Conservation (phyloP, 257 asterid species). For the Coffea eugenioides region DNA sequence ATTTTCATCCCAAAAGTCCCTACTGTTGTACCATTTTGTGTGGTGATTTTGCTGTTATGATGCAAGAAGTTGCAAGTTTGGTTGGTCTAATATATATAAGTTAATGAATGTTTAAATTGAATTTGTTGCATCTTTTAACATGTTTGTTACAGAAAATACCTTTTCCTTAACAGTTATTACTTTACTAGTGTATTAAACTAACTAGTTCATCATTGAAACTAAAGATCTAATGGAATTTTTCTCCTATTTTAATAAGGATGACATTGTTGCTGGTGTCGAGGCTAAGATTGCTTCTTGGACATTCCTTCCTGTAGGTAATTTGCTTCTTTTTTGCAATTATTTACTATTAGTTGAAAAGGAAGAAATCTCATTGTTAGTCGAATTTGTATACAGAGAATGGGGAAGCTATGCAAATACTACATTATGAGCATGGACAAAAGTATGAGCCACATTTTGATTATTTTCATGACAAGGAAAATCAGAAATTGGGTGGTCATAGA, state of each 20-base stretch:
- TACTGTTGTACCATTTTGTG: not conserved
- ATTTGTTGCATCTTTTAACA: not conserved
- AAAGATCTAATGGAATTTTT: not conserved
- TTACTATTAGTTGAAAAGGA: not conserved
- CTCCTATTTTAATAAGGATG: slow-evolving; percentile 48
- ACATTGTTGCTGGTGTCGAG: slow-evolving; percentile 56
- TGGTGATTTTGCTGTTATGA: not conserved
- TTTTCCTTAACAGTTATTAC: not conserved
- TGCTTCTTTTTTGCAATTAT: not conserved
- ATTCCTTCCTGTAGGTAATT: slow-evolving; percentile 80
- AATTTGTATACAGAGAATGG: slow-evolving; percentile 59
- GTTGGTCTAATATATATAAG: not conserved
- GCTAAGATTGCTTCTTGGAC: slow-evolving; percentile 90
- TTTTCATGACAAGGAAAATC: slow-evolving; percentile 73
- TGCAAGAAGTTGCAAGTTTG: not conserved
- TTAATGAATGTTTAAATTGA: not conserved
- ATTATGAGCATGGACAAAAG: slow-evolving; percentile 81
- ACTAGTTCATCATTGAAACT: slow-evolving; percentile 3
- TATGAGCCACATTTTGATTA: slow-evolving; percentile 87
- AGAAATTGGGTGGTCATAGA: slow-evolving; percentile 74
- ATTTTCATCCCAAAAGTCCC: not conserved
- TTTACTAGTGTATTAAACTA: not conserved
- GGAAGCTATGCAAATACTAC: slow-evolving; percentile 80
- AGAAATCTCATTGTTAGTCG: not conserved
- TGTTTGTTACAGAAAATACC: not conserved